phyloP scores from a whole-genome alignment of 2,329 filamentous ascomycete species.

The Botrytis aclada region DNA sequence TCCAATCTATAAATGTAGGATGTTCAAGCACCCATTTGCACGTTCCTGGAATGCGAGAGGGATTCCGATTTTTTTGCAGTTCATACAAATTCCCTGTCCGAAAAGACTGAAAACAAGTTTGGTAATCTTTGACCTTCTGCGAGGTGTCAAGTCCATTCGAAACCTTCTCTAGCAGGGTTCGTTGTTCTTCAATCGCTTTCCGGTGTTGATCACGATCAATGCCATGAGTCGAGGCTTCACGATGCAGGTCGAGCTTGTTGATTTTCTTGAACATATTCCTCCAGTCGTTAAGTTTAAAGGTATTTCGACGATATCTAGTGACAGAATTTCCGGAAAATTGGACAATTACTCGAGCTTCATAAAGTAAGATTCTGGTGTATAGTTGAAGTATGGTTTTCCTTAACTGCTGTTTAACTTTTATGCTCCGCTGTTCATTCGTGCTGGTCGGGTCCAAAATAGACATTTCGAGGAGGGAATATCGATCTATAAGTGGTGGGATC shows the following conservation, averaged over 20 bases:
- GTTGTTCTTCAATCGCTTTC: background rate
- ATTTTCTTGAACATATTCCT: background rate
- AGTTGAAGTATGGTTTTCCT: background rate
- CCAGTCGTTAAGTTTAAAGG: background rate
- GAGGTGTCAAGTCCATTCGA: accelerated
- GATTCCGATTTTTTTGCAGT: background rate
- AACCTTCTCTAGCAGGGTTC: background rate
- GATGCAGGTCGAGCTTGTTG: background rate
- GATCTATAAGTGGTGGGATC: background rate
- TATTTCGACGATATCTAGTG: background rate
- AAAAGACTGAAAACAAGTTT: background rate
- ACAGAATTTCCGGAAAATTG: background rate
- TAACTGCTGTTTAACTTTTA: background rate
- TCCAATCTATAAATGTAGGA: background rate
- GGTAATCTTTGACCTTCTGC: background rate
- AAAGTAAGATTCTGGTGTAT: background rate
- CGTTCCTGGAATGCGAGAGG: background rate
- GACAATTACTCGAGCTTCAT: background rate
- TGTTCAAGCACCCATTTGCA: background rate
- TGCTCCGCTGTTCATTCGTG: background rate
- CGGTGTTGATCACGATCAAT: background rate
- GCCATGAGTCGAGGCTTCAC: background rate
- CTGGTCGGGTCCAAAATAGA: background rate
- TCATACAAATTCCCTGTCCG: background rate
- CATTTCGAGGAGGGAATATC: background rate